phyloP scores from a whole-genome alignment of 352 stramenopile genomes.

The Globisporangium cystogenes region DNA sequence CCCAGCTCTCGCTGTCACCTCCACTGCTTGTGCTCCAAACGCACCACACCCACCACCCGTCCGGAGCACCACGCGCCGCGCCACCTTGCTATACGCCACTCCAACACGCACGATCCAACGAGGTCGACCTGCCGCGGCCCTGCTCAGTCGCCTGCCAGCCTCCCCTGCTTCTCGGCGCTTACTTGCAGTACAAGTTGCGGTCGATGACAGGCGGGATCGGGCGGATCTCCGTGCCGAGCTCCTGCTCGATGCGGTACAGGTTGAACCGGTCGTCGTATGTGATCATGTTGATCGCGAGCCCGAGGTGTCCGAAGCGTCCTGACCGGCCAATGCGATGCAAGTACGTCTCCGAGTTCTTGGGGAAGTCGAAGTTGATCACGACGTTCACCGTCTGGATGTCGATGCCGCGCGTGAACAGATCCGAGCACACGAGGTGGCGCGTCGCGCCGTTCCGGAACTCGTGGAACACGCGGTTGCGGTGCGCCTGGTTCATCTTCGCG shows the following conservation, averaged over 20 bases:
- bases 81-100: background rate
- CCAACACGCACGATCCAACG: background rate
- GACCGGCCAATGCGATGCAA: constrained; percentile 98
- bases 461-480: constrained; percentile 99
- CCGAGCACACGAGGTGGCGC: constrained; percentile 96
- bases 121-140: background rate
- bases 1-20: background rate
- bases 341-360: constrained; percentile 99
- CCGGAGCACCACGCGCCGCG: background rate
- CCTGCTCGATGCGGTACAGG: constrained; percentile 98
- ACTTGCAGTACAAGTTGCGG: constrained; percentile 97
- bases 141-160: no score
- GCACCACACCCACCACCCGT: background rate
- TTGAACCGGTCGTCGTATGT: constrained; percentile 98
- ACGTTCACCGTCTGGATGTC: constrained; percentile 99
- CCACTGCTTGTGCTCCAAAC: background rate
- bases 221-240: constrained; percentile 99
- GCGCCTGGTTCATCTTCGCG: constrained; percentile 99
- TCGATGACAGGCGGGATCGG: constrained; percentile 98
- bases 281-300: constrained; percentile 99
- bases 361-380: constrained; percentile 99
- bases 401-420: constrained; percentile 99
- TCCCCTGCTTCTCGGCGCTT: constrained; percentile 15
- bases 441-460: constrained; percentile 98
- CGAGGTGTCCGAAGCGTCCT: constrained; percentile 97